These are phyloP conservation scores for Anisodus acutangulus DNA, from an alignment of 257 asterid genomes.

Conservation along the genomic window DNA sequence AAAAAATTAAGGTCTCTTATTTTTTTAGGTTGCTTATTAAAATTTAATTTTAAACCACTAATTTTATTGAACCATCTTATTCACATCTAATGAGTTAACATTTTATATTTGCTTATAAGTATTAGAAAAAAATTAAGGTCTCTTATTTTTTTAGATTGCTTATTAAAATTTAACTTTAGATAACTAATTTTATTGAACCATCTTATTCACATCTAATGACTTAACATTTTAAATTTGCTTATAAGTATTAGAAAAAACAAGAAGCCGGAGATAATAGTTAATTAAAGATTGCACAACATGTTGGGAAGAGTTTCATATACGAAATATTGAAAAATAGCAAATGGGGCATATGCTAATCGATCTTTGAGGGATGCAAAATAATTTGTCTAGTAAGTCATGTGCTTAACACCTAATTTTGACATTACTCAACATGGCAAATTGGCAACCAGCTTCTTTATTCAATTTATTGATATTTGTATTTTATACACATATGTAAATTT, in stretches of 20 bases:
- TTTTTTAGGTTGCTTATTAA: too few species aligned
- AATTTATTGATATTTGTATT: not conserved
- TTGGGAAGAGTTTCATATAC: not conserved
- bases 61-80: too few species aligned
- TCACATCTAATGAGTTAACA: too few species aligned
- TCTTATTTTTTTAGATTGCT: not conserved
- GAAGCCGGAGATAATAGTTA: not conserved
- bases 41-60: too few species aligned
- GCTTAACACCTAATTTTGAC: conserved; percentile 4
- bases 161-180: not conserved
- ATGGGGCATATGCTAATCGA: not conserved
- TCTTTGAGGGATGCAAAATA: not conserved
- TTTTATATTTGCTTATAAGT: too few species aligned
- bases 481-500: not conserved
- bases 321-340: conserved; percentile 7
- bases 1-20: too few species aligned
- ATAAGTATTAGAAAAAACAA: not conserved
- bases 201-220: not conserved
- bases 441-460: not conserved
- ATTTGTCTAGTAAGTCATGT: conserved; percentile 13
- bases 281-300: not conserved
- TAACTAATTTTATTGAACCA: not conserved
- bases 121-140: too few species aligned
- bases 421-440: conserved; percentile 22
- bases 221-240: not conserved